Base-by-base conservation (phyloP, 2,329 filamentous ascomycete genomes). In the Trichoderma arundinaceum region DNA sequence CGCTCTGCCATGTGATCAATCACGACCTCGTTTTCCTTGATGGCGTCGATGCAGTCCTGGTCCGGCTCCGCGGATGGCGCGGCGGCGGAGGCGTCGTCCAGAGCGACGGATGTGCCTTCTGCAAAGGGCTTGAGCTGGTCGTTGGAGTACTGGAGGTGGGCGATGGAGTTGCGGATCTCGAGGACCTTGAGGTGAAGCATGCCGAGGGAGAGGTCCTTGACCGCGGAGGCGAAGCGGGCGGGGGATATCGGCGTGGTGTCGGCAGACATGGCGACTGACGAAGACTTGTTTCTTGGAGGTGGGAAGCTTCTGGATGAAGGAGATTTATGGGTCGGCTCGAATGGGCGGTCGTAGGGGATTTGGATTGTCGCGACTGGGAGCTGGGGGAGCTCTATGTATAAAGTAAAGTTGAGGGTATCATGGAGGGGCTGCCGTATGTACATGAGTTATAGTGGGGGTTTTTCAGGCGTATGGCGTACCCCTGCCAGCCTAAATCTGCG, bases 71-170 rank as follows among this genome's bases (percentile, higher is more conserved):
- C n/a, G 9, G 54, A 52, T 28, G 28, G 51, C 7, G 32, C 44
- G 41, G 44, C 12, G 33, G 51, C 56, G 15, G 65, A 19, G 7
- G 43, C 4, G 28, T 15, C 67, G 48, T 73, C 70, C 17, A 72
- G 17, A n/a, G 78, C 73, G 0, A 77, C 72, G 2, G 75, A 76
- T 22, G 74, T 72, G 33, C 82, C 83, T 13, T 87, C 83, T 64
- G 89, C 88, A 71, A 86, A 92, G 39, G 90, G 89, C 64, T 84
- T 81, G 66, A 93, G 87, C 75, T 93, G 87, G 69, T 85, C 84
- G 79, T 93, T 94, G 69, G 88, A 91, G 76, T 88, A 88, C 72
- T 89, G 85, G 32, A 94, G 87, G 77, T 94, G 90, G 28, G 85
- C 83, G 74, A 93, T 89, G 71, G 83, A 87, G 83, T 92, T 93